Percentiles rank a stretch among this genome's conserved stretches.
Conservation (phyloP, 116 monocot species). For the Trichopus zeylanicus region DNA sequence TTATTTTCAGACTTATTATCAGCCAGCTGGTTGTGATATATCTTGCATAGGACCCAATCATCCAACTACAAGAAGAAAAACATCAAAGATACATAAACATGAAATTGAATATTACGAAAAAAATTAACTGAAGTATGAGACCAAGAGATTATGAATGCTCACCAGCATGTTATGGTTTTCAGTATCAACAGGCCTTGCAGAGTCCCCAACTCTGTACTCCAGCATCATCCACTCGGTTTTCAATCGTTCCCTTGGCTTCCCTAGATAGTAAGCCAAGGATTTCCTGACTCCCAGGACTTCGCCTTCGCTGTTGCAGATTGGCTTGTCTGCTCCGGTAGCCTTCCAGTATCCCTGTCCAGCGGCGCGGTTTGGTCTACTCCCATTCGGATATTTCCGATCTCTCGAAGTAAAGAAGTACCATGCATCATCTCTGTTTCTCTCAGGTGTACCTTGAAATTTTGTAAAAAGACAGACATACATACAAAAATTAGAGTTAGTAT, state of each 20-base stretch:
- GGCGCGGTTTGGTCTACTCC: not conserved
- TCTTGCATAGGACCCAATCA: too few species aligned
- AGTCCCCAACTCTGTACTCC: not conserved
- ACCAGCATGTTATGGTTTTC: not conserved
- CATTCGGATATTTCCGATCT: not conserved
- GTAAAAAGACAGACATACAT: too few species aligned
- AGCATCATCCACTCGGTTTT: slow-evolving; percentile 1
- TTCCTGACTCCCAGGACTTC: not conserved
- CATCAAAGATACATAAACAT: not conserved
- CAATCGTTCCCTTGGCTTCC: not conserved
- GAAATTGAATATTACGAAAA: not conserved
- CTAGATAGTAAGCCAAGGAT: not conserved
- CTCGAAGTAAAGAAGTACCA: slow-evolving; percentile 1
- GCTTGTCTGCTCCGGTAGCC: not conserved
- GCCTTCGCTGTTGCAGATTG: not conserved
- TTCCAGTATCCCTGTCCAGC: not conserved
- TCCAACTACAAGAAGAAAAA: not conserved
- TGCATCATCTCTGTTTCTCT: not conserved
- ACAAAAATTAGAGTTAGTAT: too few species aligned
- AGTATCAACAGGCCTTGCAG: not conserved
- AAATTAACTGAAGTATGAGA: too few species aligned
- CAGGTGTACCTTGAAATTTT: too few species aligned
- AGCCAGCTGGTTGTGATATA: too few species aligned
- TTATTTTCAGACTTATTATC: too few species aligned
- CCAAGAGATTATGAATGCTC: too few species aligned